Conservation (phyloP, 495 filamentous ascomycete genomes). For the Podospora fimiseda region DNA sequence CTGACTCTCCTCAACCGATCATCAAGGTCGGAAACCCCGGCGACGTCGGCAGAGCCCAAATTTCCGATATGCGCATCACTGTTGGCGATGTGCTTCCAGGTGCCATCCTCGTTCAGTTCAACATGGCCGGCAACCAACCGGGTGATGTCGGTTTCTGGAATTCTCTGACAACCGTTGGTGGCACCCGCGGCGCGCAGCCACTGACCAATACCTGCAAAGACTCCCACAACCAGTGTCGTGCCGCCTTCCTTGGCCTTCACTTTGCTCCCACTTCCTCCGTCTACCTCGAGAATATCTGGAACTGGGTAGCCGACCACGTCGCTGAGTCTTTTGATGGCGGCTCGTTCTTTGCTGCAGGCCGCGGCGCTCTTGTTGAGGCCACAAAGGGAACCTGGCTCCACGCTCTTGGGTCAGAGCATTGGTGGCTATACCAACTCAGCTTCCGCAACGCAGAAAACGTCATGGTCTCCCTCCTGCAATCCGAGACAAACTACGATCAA, state of each 20-base stretch:
- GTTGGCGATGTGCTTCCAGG: constrained; percentile 42
- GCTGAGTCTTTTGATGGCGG: constrained; percentile 50
- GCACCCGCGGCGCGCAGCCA: constrained; percentile 41
- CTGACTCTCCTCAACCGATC: constrained; percentile 46
- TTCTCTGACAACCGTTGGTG: constrained; percentile 54
- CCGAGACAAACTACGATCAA: constrained; percentile 88
- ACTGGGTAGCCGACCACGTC: constrained; percentile 71
- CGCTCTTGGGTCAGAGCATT: constrained; percentile 69
- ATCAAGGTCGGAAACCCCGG: constrained; percentile 52
- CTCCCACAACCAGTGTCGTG: constrained; percentile 49
- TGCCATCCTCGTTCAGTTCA: constrained; percentile 48
- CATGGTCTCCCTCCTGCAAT: constrained; percentile 73
- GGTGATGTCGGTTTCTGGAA: constrained; percentile 61
- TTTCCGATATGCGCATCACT: constrained; percentile 51
- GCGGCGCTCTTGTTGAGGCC: constrained; percentile 53
- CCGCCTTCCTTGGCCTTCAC: constrained; percentile 62
- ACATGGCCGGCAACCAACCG: constrained; percentile 48
- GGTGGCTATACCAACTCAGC: constrained; percentile 70
- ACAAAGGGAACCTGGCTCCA: constrained; percentile 56
- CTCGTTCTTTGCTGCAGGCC: constrained; percentile 33
- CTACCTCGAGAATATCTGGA: constrained; percentile 66
- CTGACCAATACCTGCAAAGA: constrained; percentile 36
- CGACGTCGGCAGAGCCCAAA: constrained; percentile 51
- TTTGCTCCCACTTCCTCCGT: constrained; percentile 49
- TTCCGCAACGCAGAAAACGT: constrained; percentile 65